phyloP scores from a whole-genome alignment of 345 rosid genomes.

The Gossypium anomalum region DNA sequence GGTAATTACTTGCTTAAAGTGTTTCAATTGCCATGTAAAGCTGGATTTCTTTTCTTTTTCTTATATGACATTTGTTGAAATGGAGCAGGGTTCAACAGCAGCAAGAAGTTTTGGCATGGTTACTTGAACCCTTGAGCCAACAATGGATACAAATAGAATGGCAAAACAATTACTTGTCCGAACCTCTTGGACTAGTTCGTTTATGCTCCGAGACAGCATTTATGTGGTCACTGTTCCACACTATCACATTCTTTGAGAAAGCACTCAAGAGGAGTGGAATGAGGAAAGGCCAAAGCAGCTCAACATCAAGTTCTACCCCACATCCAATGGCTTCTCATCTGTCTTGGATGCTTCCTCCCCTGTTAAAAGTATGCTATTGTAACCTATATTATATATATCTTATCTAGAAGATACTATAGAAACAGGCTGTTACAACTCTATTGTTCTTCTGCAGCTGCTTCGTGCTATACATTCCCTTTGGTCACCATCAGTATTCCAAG shows the following conservation, averaged over 20 bases:
- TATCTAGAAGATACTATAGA: constrained; percentile 10
- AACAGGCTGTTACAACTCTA: neutral
- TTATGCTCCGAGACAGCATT: constrained; percentile 69
- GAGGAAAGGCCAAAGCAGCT: constrained; percentile 49
- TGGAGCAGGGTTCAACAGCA: constrained; percentile 83
- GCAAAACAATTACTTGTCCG: constrained; percentile 86
- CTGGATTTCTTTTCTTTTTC: neutral
- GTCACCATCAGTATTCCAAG: constrained; percentile 66
- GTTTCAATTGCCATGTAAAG: neutral
- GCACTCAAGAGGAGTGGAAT: constrained; percentile 92
- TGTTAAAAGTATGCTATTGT: constrained; percentile 56
- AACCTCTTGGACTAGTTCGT: constrained; percentile 76
- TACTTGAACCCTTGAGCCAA: constrained; percentile 88
- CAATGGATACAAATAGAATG: constrained; percentile 83
- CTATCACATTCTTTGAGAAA: constrained; percentile 90
- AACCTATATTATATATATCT: constrained; percentile 1
- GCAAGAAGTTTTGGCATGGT: constrained; percentile 94
- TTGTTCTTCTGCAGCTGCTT: constrained; percentile 64
- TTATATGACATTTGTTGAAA: constrained; percentile 19
- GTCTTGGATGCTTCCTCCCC: constrained; percentile 98
- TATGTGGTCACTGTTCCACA: constrained; percentile 97
- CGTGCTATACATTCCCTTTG: constrained; percentile 82
- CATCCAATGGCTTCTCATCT: constrained; percentile 97
- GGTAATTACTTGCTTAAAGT: constrained; percentile 41
- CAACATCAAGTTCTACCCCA: constrained; percentile 30